Evolutionary conservation across 371 early-diverging fungal species (phyloP).

Genomic region (Mucor plumbeus): DNA sequence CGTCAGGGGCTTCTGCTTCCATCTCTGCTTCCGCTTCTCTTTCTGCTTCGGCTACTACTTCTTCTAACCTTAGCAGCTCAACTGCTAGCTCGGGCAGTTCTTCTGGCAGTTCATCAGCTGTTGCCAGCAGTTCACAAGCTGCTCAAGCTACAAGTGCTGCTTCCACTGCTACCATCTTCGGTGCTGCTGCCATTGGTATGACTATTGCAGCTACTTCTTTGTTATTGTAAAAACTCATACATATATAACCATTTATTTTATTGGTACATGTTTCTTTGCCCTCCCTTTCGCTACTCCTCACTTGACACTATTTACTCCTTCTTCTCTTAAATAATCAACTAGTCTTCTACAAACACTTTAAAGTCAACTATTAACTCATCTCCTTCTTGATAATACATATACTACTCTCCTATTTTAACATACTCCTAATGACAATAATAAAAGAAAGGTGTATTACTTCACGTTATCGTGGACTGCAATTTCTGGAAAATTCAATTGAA

Average conservation of each 20-base stretch:
- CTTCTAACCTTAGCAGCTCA: not conserved
- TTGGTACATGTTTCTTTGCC: not conserved
- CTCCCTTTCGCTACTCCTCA: too few species aligned
- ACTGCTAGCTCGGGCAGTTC: too few species aligned
- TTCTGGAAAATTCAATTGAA: too few species aligned
- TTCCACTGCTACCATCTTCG: not conserved
- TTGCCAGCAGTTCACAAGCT: not conserved
- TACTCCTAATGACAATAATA: too few species aligned
- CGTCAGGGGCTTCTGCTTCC: not conserved
- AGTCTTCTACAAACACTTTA: too few species aligned
- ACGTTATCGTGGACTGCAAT: too few species aligned
- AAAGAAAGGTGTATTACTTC: not conserved
- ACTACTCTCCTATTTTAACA: too few species aligned
- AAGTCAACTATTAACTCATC: too few species aligned
- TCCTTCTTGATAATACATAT: too few species aligned
- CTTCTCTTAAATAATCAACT: too few species aligned
- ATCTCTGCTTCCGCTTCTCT: not conserved
- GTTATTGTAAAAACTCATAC: not conserved
- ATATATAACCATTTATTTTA: not conserved
- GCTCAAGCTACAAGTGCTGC: not conserved
- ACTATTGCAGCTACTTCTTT: slow-evolving; percentile 2
- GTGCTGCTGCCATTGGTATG: not conserved
- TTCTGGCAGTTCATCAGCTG: not conserved
- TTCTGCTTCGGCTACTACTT: not conserved
- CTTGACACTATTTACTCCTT: too few species aligned